Evolutionary conservation across 352 stramenopile genomes (phyloP), one percentile per base, ranked within the genome.

Genomic region (Nothophytophthora sp.): DNA sequence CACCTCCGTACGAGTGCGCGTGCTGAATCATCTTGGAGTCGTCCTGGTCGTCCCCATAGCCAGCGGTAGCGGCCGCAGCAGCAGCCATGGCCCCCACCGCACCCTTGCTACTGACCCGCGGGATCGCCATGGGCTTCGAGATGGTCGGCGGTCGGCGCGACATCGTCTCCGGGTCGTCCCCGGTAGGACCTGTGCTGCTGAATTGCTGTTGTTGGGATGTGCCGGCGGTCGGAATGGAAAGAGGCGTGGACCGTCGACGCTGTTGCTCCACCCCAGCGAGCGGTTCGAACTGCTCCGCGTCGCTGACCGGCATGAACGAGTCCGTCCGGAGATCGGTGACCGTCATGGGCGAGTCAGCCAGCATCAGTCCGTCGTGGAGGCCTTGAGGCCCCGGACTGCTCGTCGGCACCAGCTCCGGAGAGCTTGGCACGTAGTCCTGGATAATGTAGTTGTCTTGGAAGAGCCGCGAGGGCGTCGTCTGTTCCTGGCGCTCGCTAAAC

Each of bases 401-500:
- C 13, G 63, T 49, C 19, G 60, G 28, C 9, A 55, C 39, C 33
- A 71, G 52, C 35, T 91, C 69, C 0, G 84, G 81, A 0, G 82
- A 91, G 0, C 63, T 65, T 0, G 85, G 81, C 5, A 95, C 82
- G 55, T 95, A 95, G 41, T 95, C 82, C 33, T 92, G 80, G 43
- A 95, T 95, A 51, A 95, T 92, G 29, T 74, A 83, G 38, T 92
- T 86, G 34, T 88, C 68, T 27, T 90, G 68, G 35, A 92, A 87
- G 27, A 90, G 75, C 32, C 70, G 58, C 6, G 79, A 65, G 13
- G 62, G 58, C 8, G 51, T 50, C 15, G 50, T 44, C 16, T 76
- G 71, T 13, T 74, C 49, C 23, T 72, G 65, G 41, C 46, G 49
- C 30, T 74, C 57, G 16, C 59, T 73, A 11, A 86, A 63, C 15